Evolutionary conservation across 441 rosid genomes (phyloP), one percentile per base, ranked within the genome.

Genomic region (Eugenia klotzschiana): DNA sequence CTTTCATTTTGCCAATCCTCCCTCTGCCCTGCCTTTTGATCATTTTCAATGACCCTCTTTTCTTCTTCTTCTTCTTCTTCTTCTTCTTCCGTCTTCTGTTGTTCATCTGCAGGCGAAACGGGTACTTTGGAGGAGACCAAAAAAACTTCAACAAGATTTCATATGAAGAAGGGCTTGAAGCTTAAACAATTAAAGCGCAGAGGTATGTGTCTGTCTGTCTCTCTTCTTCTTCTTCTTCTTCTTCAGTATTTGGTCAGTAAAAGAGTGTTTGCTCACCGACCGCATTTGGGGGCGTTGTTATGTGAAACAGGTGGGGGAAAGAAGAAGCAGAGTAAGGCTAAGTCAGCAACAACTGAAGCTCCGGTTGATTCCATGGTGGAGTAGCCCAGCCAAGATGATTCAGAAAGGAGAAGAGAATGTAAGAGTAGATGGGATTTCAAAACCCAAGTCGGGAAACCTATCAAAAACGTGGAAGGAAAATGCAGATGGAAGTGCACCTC

Each of bases 141-240:
- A 83, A 91, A 83, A 81, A 12, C 87, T 4, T 51, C 90, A 4
- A 80, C 79, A 11, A 92, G 87, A 64, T 89, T 91, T 84, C 88
- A 88, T 53, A 83, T 92, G 84, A 95, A 92, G 93, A 95, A 91
- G 85, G 89, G 84, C 29, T 60, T 93, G 86, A 95, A 88, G 89
- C 91, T 95, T 57, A 93, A 89, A 83, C 90, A 84, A 27, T 33
- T 85, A 69, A 93, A 88, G 85, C 84, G 82, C 20, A 88, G 86
- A 87, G 95, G 98, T 88, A 83, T 79, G 80, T 54, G 74, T 27
- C 51, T 49, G 50, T 46, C 14, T 46, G 51, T 49, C 15, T 49
- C 33, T 26, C 40, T 52, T 3, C n/a, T n/a, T n/a, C n/a, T n/a
- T 52, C 51, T 18, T 46, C 8, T 83, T 85, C 83, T 50, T 74